Percentiles rank a stretch among this genome's conserved stretches.
Evolutionary conservation across 768 basidiomycete species (phyloP).

Genomic region (Suillus luteus): DNA sequence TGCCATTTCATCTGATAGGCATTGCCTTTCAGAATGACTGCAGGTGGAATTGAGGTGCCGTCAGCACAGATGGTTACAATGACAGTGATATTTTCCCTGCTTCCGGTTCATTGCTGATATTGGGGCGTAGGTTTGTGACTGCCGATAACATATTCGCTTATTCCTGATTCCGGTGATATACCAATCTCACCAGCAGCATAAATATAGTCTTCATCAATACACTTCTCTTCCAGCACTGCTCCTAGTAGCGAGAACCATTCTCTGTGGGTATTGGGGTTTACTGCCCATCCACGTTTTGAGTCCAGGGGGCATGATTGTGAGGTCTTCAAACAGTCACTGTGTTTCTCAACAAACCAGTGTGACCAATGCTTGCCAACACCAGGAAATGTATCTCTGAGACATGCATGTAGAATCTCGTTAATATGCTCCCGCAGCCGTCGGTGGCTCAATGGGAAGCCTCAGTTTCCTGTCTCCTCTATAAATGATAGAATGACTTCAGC

Average conservation of each 20-base stretch:
- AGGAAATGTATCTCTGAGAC: slow-evolving; percentile 26
- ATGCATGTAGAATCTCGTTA: no score
- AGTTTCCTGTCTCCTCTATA: slow-evolving; percentile 28
- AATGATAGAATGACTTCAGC: slow-evolving; percentile 31
- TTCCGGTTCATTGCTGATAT: slow-evolving; percentile 19
- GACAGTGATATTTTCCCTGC: slow-evolving; percentile 25
- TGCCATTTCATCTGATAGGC: slow-evolving; percentile 25
- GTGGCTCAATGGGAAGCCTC: slow-evolving; percentile 40
- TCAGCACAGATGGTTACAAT: slow-evolving; percentile 44
- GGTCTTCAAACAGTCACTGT: slow-evolving; percentile 29
- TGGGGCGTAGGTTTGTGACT: slow-evolving; percentile 10
- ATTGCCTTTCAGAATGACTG: slow-evolving; percentile 32
- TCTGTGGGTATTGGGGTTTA: slow-evolving; percentile 37
- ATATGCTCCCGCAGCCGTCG: slow-evolving; percentile 35
- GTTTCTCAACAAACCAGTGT: slow-evolving; percentile 28
- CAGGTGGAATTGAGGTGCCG: slow-evolving; percentile 39
- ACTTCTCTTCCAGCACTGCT: slow-evolving; percentile 14
- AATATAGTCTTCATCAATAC: slow-evolving; percentile 5
- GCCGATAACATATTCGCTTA: slow-evolving; percentile 13
- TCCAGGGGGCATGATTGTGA: slow-evolving; percentile 38
- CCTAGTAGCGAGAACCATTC: slow-evolving; percentile 37
- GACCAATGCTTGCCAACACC: slow-evolving; percentile 43
- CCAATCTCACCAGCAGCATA: slow-evolving; percentile 21
- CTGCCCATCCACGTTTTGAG: slow-evolving; percentile 34
- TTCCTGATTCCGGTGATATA: slow-evolving; percentile 10